Base-by-base conservation (phyloP, 306 rosid genomes). In the Lithocarpus polystachyus region DNA sequence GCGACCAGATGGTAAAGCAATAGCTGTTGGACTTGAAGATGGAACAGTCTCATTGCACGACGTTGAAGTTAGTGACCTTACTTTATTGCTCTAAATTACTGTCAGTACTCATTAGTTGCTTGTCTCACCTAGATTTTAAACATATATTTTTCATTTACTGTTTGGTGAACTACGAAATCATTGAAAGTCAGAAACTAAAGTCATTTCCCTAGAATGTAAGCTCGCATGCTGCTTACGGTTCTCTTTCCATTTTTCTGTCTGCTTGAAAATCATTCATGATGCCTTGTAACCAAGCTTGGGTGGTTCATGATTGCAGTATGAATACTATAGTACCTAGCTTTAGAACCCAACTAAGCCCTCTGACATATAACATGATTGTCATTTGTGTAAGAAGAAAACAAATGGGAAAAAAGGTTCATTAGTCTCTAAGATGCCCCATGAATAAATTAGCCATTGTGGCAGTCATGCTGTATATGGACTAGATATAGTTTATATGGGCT, bases 1-100 rank as follows among this genome's bases (percentile, higher is more conserved):
- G 96, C 90, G 98, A 62, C 98, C 98, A 43, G 99, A 91, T 79
- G 99, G 98, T 71, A 95, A 95, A 86, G 96, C 92, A 5, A 86
- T 95, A 73, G 97, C 92, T 37, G 91, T 90, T 56, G 97, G 98
- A 72, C 95, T 92, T 80, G 97, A 92, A 75, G 98, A 95, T 62
- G 99, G 99, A 76, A 89, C 94, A 2, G 82, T 95, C 82, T 85
- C 95, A 56, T 86, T 95, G 84, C 96, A 92, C 73, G 98, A 92
- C 75, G 98, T 94, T 76, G 98, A 94, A 82, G 98, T 92, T 85
- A 79, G 93, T 86, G 60, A 68, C 76, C 69, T 60, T 64, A 55
- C 69, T 82, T 37, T 18, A 24, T 76, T 68, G 56, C 31, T 72
- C 0, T 3, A 22, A 59, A 55, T 4, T 56, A 17, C 57, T 56